Evolutionary conservation across 805 yeast species (phyloP), one percentile per base, ranked within the genome.

Genomic region (Ogataea populi-albae): DNA sequence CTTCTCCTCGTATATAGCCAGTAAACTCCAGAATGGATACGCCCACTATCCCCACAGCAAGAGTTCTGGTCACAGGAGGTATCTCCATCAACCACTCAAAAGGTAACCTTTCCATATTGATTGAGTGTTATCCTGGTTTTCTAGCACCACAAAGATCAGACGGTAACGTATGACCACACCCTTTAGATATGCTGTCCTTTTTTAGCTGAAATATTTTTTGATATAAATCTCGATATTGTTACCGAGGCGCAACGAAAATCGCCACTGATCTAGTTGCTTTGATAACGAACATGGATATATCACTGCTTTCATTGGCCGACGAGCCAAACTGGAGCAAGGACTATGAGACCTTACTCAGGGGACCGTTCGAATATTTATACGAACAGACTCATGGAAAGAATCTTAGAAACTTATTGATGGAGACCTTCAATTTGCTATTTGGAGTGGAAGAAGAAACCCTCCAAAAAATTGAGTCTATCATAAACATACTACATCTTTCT

Each of bases 401-500:
- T 34, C 49, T 80, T 38, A 62, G 86, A 24, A 55, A 64, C 3
- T 48, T 60, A 30, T 52, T 80, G 42, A 69, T 81, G 3, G 59
- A 61, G 7, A 67, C 74, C 11, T 80, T 82, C 59, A 78, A 80
- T 44, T 36, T 58, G n/a, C 61, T 78, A 22, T 64, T 78, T 26
- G 35, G 63, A 11, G 66, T 79, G 1, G 70, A 75, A 0, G 46
- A 42, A 2, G 53, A 45, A 1, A 54, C 61, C 17, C 49, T 81
- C 7, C 46, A 37, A 1, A 54, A 55, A 23, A 64, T 84, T 8
- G 64, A 71, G 21, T 52, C 59, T 8, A 62, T 79, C 18, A 68
- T 82, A n/a, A 77, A 74, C 41, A 69, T 72, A 27, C 59, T 84
- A 19, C 93, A 84, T 55, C 69, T 75, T 4, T 75, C 88, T 0